Percentiles rank a stretch among this genome's conserved stretches.
phyloP scores from a whole-genome alignment of 345 rosid species.

The Toxicodendron radicans region DNA sequence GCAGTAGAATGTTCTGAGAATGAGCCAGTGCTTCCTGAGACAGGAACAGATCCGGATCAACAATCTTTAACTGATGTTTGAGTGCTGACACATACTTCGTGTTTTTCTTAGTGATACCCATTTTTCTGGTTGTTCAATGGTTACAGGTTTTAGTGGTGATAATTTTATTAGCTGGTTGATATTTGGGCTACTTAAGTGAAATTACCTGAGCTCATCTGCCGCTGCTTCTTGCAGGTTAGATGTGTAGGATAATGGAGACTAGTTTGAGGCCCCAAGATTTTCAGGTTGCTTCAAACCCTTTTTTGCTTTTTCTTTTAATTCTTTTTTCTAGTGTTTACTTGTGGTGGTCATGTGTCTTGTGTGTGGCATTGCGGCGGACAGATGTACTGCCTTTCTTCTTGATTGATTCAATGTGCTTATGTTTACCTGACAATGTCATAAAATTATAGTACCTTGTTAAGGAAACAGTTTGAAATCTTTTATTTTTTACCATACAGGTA shows the following conservation, averaged over 20 bases:
- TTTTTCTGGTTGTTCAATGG: conserved; percentile 1
- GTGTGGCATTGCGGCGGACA: background rate
- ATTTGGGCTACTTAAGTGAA: background rate
- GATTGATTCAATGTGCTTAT: background rate
- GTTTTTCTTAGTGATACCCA: background rate
- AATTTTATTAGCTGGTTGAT: background rate
- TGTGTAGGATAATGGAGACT: background rate
- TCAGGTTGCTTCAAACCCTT: background rate
- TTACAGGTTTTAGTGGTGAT: background rate
- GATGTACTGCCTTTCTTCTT: background rate
- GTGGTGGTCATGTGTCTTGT: background rate
- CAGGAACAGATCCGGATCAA: conserved; percentile 11
- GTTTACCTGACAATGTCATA: background rate
- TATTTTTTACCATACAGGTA: no score
- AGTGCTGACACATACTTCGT: background rate
- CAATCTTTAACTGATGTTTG: conserved; percentile 13
- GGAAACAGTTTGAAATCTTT: background rate
- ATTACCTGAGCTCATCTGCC: background rate
- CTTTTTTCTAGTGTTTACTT: background rate
- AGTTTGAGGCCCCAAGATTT: background rate
- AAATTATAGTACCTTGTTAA: background rate
- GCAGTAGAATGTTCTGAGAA: conserved; percentile 22
- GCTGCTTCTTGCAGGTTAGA: background rate
- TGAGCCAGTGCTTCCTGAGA: conserved; percentile 21
- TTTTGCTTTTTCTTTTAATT: background rate